These are phyloP conservation scores for Pyrenochaeta sp. DNA, from an alignment of 2,329 filamentous ascomycete genomes.

Conservation along the genomic window DNA sequence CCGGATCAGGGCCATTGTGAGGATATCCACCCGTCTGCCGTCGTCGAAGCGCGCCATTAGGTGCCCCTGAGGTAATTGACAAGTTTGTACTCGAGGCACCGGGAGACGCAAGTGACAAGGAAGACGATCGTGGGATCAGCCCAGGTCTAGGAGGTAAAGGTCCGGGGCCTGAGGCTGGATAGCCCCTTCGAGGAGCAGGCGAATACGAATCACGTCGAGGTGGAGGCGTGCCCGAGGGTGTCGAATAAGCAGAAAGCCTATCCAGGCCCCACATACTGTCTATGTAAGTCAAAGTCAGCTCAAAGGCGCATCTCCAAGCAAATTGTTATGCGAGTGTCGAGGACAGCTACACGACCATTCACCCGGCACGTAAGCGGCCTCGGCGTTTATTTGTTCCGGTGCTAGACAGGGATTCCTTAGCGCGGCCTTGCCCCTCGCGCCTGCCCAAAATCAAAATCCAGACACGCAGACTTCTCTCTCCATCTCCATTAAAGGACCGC, in stretches of 20 bases:
- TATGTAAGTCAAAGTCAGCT: background rate
- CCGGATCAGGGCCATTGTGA: constrained; percentile 70
- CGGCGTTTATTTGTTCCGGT: constrained; percentile 31
- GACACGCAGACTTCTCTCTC: constrained; percentile 43
- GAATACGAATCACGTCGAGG: constrained; percentile 74
- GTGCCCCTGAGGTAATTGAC: constrained; percentile 68
- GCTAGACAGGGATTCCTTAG: constrained; percentile 35
- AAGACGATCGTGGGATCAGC: constrained; percentile 76
- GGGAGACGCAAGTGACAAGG: constrained; percentile 75
- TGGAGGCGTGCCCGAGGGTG: constrained; percentile 69
- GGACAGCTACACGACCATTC: constrained; percentile 3
- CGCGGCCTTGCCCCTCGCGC: constrained; percentile 35
- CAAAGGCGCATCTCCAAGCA: constrained; percentile 3
- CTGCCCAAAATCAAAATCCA: constrained; percentile 45
- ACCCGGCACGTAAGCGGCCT: constrained; percentile 4
- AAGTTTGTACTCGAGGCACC: constrained; percentile 82
- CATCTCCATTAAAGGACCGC: constrained; percentile 34
- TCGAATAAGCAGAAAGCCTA: constrained; percentile 77
- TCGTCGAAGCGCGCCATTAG: constrained; percentile 74
- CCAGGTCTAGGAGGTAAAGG: constrained; percentile 73
- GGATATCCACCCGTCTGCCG: constrained; percentile 62
- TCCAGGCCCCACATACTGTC: constrained; percentile 81
- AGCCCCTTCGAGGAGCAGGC: constrained; percentile 73
- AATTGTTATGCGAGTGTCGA: background rate
- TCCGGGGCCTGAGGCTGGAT: constrained; percentile 74